Conservation (phyloP, 345 rosid species). For the Arabidopsis thaliana region DNA sequence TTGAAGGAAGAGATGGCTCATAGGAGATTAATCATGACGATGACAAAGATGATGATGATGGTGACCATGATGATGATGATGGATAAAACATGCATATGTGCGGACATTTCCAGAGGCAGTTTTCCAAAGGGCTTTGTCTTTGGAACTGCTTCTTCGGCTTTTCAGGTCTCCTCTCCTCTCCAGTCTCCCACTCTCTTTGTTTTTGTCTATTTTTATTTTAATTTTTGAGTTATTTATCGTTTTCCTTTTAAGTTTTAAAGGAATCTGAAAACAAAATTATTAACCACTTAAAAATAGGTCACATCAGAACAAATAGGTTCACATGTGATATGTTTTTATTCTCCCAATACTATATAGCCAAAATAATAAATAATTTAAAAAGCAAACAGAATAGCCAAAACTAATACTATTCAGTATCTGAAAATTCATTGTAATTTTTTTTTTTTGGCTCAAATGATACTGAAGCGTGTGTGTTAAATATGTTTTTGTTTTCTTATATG, state of each 20-base stretch:
- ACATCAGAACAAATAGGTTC: conserved; percentile 24
- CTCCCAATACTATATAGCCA: not conserved
- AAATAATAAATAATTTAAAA: too few species aligned
- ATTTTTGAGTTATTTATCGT: not conserved
- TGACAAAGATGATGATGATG: conserved; percentile 9
- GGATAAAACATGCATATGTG: conserved; percentile 41
- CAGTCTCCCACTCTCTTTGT: conserved; percentile 30
- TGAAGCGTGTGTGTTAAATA: not conserved
- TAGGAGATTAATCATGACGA: conserved; percentile 17
- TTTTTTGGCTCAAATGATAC: not conserved
- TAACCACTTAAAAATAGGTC: conserved; percentile 19
- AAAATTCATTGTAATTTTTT: not conserved
- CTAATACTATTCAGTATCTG: not conserved
- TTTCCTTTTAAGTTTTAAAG: not conserved
- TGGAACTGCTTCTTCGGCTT: conserved; percentile 68
- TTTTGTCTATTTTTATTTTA: not conserved
- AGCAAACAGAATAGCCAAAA: too few species aligned
- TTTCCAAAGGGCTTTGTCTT: conserved; percentile 61
- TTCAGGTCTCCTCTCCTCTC: conserved; percentile 49
- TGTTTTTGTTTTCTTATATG: not conserved
- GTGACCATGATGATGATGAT: conserved; percentile 26
- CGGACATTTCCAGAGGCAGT: conserved; percentile 50
- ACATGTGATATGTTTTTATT: conserved; percentile 26
- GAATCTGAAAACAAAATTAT: not conserved
- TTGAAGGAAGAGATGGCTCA: conserved; percentile 19